Conservation (phyloP, 768 basidiomycete genomes). For the Termitomyces sp. region DNA sequence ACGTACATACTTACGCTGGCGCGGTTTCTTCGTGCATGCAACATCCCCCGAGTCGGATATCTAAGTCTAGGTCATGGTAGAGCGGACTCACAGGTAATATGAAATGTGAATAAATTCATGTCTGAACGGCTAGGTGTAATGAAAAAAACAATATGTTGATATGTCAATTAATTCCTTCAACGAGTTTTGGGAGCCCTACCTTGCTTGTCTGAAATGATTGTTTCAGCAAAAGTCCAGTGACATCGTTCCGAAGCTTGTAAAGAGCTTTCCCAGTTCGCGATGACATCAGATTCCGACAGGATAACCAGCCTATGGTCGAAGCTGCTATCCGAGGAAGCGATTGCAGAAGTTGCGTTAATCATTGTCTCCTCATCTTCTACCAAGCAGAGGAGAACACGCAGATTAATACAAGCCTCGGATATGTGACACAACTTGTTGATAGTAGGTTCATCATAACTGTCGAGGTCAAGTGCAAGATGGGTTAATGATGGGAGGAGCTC, state of each 20-base stretch:
- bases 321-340: constrained; percentile 12
- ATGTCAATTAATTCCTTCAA: not conserved
- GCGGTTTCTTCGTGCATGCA: not conserved
- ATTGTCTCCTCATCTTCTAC: constrained; percentile 17
- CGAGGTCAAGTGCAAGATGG: constrained; percentile 21
- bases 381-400: constrained; percentile 20
- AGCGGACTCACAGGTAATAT: not conserved
- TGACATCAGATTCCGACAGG: constrained; percentile 18
- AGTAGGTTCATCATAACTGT: constrained; percentile 10
- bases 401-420: constrained; percentile 14
- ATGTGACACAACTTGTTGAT: constrained; percentile 15
- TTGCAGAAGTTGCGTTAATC: constrained; percentile 13
- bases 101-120: not conserved
- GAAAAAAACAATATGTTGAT: not conserved
- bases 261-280: constrained; percentile 22
- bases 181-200: constrained; percentile 1
- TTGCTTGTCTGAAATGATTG: constrained; percentile 15
- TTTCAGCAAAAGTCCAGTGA: constrained; percentile 22
- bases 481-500: constrained; percentile 19
- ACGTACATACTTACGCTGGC: not conserved
- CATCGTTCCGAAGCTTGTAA: constrained; percentile 15
- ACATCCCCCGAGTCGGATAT: not conserved
- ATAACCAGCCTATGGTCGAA: constrained; percentile 17
- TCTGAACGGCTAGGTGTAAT: not conserved
- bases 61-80: not conserved